Evolutionary conservation across 2,329 filamentous ascomycete genomes (phyloP).

Genomic region (Beauveria sp.): DNA sequence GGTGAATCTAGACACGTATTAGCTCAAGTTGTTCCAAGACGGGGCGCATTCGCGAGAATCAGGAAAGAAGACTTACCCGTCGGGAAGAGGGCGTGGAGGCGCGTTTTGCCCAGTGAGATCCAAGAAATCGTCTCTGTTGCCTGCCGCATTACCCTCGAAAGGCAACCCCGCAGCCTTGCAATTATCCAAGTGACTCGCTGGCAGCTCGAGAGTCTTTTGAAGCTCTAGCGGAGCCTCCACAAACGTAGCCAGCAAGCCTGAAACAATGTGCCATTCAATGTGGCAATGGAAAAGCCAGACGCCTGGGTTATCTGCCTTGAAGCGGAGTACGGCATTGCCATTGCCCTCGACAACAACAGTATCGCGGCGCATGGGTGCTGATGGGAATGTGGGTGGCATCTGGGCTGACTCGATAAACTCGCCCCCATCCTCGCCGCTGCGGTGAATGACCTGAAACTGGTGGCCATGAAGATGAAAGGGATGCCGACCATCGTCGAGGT

Average conservation of each 20-base stretch:
- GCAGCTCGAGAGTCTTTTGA: constrained; percentile 53
- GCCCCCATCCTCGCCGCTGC: constrained; percentile 50
- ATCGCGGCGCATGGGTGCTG: constrained; percentile 58
- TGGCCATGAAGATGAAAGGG: constrained; percentile 77
- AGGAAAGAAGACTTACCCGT: constrained; percentile 39
- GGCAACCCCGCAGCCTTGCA: constrained; percentile 48
- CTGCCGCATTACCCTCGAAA: constrained; percentile 64
- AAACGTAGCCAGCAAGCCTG: constrained; percentile 59
- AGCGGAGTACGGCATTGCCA: constrained; percentile 62
- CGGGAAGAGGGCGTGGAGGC: constrained; percentile 49
- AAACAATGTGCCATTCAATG: constrained; percentile 67
- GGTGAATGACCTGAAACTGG: constrained; percentile 60
- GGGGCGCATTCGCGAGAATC: too few species aligned
- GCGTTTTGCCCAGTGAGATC: constrained; percentile 56
- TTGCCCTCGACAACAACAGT: constrained; percentile 57
- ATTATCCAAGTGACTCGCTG: constrained; percentile 46
- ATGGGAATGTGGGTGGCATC: constrained; percentile 39
- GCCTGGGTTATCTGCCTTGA: constrained; percentile 59
- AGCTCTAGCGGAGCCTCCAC: constrained; percentile 56
- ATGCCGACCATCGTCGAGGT: constrained; percentile 62
- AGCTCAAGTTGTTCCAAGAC: background rate
- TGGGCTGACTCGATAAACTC: constrained; percentile 41
- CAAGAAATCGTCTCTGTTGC: constrained; percentile 54
- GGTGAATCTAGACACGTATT: constrained; percentile 45
- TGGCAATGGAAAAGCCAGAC: constrained; percentile 75